A percentile compares a stretch with the other conserved stretches of the same genome.
Conservation (phyloP, 768 basidiomycete genomes). For the Symmetrospora coprosmae region DNA sequence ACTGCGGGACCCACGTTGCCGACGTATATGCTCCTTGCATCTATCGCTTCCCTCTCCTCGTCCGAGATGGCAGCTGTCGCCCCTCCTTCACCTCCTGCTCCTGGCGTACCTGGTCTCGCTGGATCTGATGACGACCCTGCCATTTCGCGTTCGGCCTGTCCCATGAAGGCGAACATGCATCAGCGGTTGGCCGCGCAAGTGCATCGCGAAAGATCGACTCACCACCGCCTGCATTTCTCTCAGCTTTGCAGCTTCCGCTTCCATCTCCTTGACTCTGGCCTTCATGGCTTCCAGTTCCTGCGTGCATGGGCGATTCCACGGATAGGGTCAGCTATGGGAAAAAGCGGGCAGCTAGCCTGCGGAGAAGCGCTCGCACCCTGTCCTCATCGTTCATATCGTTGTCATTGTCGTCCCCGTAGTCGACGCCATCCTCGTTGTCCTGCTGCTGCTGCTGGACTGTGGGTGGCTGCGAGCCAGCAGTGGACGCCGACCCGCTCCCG, state of each 20-base stretch:
- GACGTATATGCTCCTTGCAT: conserved; percentile 78
- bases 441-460: not conserved
- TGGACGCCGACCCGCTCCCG: too few relatives aligned
- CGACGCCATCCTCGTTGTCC: conserved; percentile 13
- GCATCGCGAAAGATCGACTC: not conserved
- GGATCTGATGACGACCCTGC: conserved; percentile 18
- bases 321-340: too few relatives aligned
- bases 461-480: not conserved
- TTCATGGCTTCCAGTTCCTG: conserved; percentile 74
- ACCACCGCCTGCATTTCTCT: conserved; percentile 59
- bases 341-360: too few relatives aligned
- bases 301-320: not conserved
- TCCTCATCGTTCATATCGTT: conserved; percentile 18
- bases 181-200: not conserved
- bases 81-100: conserved; percentile 49
- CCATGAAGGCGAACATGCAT: not conserved
- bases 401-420: conserved; percentile 14
- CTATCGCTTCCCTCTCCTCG: conserved; percentile 68
- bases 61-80: conserved; percentile 60
- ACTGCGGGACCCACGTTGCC: conserved; percentile 60
- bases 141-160: conserved; percentile 11
- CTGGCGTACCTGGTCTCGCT: conserved; percentile 31
- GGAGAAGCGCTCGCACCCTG: not conserved
- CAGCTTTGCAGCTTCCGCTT: conserved; percentile 72
- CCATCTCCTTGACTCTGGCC: conserved; percentile 83